Evolutionary conservation across 768 basidiomycete species (phyloP).

Genomic region (Suillus subaureus): DNA sequence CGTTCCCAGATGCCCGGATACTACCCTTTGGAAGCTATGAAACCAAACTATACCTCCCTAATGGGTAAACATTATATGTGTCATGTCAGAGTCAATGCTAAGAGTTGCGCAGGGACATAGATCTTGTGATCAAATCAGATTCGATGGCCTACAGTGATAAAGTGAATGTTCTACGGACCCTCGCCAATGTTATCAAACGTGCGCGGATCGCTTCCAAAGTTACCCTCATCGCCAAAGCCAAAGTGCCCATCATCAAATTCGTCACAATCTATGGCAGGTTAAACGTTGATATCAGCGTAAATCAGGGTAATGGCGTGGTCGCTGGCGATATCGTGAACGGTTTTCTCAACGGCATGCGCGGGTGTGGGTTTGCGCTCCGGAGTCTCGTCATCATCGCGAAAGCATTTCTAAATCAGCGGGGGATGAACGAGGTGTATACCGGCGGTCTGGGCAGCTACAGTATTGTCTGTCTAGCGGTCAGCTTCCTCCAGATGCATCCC

Average conservation of each 20-base stretch:
- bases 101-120: conserved; percentile 75
- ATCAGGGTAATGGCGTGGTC: conserved; percentile 82
- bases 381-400: conserved; percentile 88
- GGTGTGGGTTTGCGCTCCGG: conserved; percentile 67
- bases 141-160: conserved; percentile 74
- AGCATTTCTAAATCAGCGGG: conserved; percentile 83
- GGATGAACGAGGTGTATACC: conserved; percentile 98
- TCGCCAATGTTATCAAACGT: conserved; percentile 78
- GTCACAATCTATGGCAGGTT: conserved; percentile 78
- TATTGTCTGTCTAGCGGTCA: conserved; percentile 90
- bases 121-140: conserved; percentile 84
- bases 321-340: conserved; percentile 80
- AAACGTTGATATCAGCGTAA: conserved; percentile 92
- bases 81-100: conserved; percentile 16
- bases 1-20: conserved; percentile 80
- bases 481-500: conserved; percentile 97
- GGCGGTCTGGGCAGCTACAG: conserved; percentile 95
- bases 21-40: conserved; percentile 91
- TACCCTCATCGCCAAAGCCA: conserved; percentile 89
- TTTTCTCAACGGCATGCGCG: conserved; percentile 66
- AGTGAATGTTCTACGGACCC: conserved; percentile 67
- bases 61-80: conserved; percentile 63
- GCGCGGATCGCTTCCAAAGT: conserved; percentile 77
- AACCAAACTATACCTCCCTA: conserved; percentile 91
- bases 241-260: conserved; percentile 97